Base-by-base conservation (phyloP, 805 yeast species). In the Cyberlindnera galapagoensis region DNA sequence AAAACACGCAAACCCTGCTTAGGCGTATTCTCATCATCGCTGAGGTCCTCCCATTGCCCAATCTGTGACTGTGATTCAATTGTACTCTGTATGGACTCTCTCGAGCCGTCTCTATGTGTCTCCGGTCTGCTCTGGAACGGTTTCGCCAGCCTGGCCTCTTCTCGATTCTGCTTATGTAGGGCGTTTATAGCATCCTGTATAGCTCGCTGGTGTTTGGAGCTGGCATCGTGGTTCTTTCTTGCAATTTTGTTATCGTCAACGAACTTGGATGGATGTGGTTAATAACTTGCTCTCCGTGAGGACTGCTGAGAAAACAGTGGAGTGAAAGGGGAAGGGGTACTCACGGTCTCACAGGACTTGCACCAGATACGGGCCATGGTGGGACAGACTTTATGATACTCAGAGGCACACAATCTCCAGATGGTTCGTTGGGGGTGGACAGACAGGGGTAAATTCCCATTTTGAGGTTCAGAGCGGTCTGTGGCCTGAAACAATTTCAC, bases 201-300 rank as follows among this genome's bases (percentile, higher is more conserved):
- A 7, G 43, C 40, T 3, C 24, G 18, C 35, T 50, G 54, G 38
- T 63, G 69, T 26, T 50, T 54, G 4, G 43, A 17, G 5, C 62
- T 52, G 6, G 45, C 35, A 32, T 61, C 67, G 43, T 63, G 69
- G 28, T 43, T 49, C 20, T 42, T 31, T 28, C 52, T 46, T 4
- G 55, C 44, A 26, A 60, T 41, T 31, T 57, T 52, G 20, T 57
- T 46, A 24, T 56, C 64, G 26, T 58, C 63, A 9, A 62, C 59
- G 38, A 60, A 63, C 67, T 62, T 24, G 9, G 15, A 16, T 16
- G 9, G 29, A n/a, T n/a, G 9, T 12, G 29, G 33, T 34, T 21
- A 30, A 30, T 17, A 28, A 6, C 17, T 10, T 5, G 25, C 9
- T 24, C 21, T n/a, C n/a, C n/a, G n/a, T n/a, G n/a, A n/a, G n/a